phyloP scores from a whole-genome alignment of 2,329 filamentous ascomycete genomes.

The Venturia aucupariae region DNA sequence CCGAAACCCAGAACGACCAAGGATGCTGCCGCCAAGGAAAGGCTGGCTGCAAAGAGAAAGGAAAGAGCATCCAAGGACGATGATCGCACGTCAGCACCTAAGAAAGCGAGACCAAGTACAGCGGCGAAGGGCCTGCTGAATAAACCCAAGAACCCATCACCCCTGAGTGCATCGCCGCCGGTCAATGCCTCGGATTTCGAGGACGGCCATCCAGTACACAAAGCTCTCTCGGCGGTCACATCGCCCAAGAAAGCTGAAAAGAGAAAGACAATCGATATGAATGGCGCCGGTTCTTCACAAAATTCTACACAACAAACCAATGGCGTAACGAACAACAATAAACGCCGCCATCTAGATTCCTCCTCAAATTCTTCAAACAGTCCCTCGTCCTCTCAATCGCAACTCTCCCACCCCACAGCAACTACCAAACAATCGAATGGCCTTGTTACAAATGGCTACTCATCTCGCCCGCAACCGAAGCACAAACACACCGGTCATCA shows the following conservation, averaged over 20 bases:
- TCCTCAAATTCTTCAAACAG: background rate
- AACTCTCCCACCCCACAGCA: background rate
- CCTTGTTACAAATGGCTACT: background rate
- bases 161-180: conserved; percentile 51
- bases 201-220: conserved; percentile 33
- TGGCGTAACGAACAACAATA: background rate
- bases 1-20: conserved; percentile 13
- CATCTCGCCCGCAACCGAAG: background rate
- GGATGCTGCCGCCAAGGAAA: conserved; percentile 9
- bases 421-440: background rate
- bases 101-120: conserved; percentile 24
- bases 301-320: background rate
- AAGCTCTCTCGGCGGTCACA: conserved; percentile 26
- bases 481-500: background rate
- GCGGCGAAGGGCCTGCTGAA: conserved; percentile 27
- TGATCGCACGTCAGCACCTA: conserved; percentile 17
- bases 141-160: conserved; percentile 53
- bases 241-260: conserved; percentile 20
- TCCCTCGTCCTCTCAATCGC: background rate
- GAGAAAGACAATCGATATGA: conserved; percentile 5
- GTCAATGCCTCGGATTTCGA: conserved; percentile 51
- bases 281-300: background rate
- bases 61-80: conserved; percentile 14
- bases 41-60: conserved; percentile 3
- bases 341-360: conserved; percentile 7